These are phyloP conservation scores for Russula sp. DNA, from an alignment of 768 basidiomycete genomes.

Conservation along the genomic window DNA sequence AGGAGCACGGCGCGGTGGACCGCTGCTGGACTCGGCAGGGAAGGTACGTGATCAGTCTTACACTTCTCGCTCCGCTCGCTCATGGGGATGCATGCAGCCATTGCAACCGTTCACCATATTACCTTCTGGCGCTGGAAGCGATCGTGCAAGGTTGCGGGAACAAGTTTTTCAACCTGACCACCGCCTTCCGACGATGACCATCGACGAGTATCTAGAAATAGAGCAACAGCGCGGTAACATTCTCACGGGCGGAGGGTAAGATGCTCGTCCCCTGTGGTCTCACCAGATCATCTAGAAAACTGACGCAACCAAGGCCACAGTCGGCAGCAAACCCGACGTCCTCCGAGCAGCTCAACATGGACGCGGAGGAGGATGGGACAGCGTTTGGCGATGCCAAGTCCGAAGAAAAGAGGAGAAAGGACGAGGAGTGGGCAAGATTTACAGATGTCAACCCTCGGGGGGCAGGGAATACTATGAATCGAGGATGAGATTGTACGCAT, in stretches of 20 bases:
- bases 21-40: conserved; percentile 67
- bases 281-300: background rate
- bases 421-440: conserved; percentile 87
- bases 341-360: conserved; percentile 69
- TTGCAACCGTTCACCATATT: conserved; percentile 90
- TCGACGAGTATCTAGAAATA: conserved; percentile 89
- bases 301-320: conserved; percentile 10
- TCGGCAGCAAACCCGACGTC: conserved; percentile 52
- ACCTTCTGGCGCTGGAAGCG: conserved; percentile 49
- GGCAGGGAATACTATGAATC: conserved; percentile 96
- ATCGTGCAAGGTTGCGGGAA: conserved; percentile 64
- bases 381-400: conserved; percentile 53
- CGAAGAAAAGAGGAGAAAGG: conserved; percentile 74
- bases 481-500: conserved; percentile 45
- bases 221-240: conserved; percentile 82
- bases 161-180: conserved; percentile 83
- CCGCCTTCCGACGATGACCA: conserved; percentile 87
- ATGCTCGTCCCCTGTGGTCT: conserved; percentile 5
- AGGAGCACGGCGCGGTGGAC: conserved; percentile 33
- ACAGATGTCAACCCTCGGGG: conserved; percentile 83
- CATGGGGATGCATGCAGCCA: conserved; percentile 41
- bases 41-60: conserved; percentile 44
- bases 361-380: conserved; percentile 83
- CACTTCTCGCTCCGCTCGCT: conserved; percentile 12
- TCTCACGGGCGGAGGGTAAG: conserved; percentile 81